Conservation (phyloP, 1,284 basidiomycete species). For the Ganoderma resinaceum region DNA sequence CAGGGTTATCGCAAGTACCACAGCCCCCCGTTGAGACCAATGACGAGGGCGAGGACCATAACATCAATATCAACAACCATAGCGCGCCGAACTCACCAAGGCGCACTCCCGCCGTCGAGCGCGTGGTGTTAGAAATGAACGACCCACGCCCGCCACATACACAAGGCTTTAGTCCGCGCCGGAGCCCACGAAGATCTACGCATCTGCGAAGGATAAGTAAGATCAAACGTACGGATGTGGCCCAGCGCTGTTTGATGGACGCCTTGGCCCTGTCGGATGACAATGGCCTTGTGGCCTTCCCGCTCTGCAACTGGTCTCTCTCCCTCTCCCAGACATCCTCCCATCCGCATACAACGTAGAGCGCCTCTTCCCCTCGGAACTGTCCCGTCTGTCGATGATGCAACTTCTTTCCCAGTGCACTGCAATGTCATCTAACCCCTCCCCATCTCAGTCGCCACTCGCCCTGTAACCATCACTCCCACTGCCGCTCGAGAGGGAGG, state of each 20-base stretch:
- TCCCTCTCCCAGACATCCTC: constrained; percentile 27
- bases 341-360: constrained; percentile 25
- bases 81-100: constrained; percentile 10
- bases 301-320: constrained; percentile 25
- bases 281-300: constrained; percentile 25
- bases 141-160: constrained; percentile 8
- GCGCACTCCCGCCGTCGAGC: constrained; percentile 23
- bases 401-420: constrained; percentile 6
- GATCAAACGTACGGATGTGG: constrained; percentile 20
- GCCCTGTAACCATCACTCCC: constrained; percentile 20
- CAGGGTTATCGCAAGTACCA: constrained; percentile 25
- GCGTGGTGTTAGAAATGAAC: constrained; percentile 15
- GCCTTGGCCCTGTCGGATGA: constrained; percentile 24
- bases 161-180: constrained; percentile 2
- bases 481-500: background rate
- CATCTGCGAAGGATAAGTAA: too few species aligned
- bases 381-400: constrained; percentile 14
- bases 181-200: constrained; percentile 23
- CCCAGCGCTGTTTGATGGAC: constrained; percentile 27
- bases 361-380: constrained; percentile 23
- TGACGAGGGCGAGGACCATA: constrained; percentile 24
- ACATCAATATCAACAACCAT: constrained; percentile 8
- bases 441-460: constrained; percentile 25
- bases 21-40: constrained; percentile 30
- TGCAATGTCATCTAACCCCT: constrained; percentile 17